Percentiles rank a stretch among this genome's conserved stretches.
Evolutionary conservation across 192 early-diverging fungal genomes (phyloP).

Genomic region (Backusella luteola): DNA sequence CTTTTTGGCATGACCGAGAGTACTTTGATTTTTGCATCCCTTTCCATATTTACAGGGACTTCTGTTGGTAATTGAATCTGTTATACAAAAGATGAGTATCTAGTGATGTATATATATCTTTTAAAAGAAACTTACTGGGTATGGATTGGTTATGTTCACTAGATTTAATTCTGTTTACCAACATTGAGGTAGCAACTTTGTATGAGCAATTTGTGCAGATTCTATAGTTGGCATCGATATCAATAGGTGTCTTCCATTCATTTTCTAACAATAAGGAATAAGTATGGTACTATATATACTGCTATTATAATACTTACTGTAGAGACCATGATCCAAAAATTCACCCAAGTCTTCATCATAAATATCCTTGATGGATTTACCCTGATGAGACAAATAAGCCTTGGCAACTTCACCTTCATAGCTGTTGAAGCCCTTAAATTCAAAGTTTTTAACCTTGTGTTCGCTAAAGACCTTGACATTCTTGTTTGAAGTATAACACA

Average conservation of each 20-base stretch:
- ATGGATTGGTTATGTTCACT: not conserved
- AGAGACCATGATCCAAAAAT: conserved; percentile 5
- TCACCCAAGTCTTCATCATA: conserved; percentile 18
- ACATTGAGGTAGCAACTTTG: not conserved
- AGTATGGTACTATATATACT: not conserved
- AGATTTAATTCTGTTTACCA: not conserved
- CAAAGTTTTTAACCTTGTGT: not conserved
- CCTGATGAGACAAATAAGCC: conserved; percentile 4
- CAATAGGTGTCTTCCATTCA: not conserved
- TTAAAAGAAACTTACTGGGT: conserved; percentile 8
- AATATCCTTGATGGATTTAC: conserved; percentile 11
- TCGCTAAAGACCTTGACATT: conserved; percentile 6
- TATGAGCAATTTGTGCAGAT: conserved; percentile 16
- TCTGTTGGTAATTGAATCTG: not conserved
- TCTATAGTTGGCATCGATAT: not conserved
- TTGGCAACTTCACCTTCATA: conserved; percentile 19
- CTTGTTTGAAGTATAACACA: not conserved
- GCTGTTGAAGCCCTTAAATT: not conserved
- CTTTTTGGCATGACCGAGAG: not conserved
- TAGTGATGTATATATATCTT: not conserved
- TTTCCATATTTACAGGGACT: conserved; percentile 14
- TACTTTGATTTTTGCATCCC: not conserved
- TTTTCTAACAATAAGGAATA: not conserved
- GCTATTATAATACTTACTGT: conserved; percentile 17
- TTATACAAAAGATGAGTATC: not conserved